These are phyloP conservation scores for Begonia loranthoides DNA, from an alignment of 306 rosid genomes.

Conservation along the genomic window DNA sequence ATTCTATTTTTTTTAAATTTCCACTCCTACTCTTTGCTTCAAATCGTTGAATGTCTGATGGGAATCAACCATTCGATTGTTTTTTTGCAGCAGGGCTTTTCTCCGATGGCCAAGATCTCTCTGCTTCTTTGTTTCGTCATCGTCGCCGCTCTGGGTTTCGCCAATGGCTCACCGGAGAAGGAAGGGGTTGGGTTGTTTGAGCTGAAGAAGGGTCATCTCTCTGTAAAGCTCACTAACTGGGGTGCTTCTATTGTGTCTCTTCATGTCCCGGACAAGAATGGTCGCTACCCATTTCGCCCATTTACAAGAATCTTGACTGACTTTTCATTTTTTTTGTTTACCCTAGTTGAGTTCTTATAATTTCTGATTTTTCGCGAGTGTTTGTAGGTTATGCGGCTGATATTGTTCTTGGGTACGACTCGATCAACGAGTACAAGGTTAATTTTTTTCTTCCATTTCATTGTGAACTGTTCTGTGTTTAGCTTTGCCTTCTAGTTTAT, in stretches of 20 bases:
- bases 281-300: constrained; percentile 15
- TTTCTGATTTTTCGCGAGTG: constrained; percentile 3
- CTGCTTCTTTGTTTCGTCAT: constrained; percentile 19
- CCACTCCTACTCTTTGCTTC: too few species aligned
- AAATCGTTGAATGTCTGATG: too few species aligned
- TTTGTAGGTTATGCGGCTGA: constrained; percentile 54
- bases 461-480: background rate
- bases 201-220: constrained; percentile 28
- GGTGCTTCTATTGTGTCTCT: constrained; percentile 44
- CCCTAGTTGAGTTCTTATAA: background rate
- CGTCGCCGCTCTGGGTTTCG: constrained; percentile 21
- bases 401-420: constrained; percentile 68
- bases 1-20: too few species aligned
- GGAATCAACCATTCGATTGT: too few species aligned
- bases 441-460: constrained; percentile 4
- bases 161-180: constrained; percentile 12
- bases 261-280: constrained; percentile 34
- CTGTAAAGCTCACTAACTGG: constrained; percentile 43
- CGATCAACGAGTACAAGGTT: constrained; percentile 49
- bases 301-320: background rate
- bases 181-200: constrained; percentile 18
- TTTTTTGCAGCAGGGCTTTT: background rate
- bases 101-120: constrained; percentile 14
- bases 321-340: background rate
- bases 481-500: background rate